phyloP scores from a whole-genome alignment of 2,329 filamentous ascomycete genomes.

The Claviceps spartinae region DNA sequence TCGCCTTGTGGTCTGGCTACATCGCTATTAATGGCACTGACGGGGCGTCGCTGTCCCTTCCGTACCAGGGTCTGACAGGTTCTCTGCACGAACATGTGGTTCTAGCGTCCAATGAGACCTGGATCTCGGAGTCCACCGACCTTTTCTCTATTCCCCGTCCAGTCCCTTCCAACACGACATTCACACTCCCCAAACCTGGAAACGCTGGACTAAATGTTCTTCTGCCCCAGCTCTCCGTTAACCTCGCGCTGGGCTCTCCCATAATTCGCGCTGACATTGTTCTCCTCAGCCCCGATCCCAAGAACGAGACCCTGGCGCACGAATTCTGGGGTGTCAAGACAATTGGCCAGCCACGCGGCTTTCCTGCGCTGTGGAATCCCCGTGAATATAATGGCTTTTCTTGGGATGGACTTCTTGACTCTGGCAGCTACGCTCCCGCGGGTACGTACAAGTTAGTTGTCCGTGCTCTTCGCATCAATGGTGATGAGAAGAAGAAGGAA shows the following conservation, averaged over 20 bases:
- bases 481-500: conserved; percentile 25
- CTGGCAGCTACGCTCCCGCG: conserved; percentile 32
- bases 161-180: conserved; percentile 23
- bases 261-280: conserved; percentile 32
- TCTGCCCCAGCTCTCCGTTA: conserved; percentile 27
- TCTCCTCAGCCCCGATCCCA: conserved; percentile 15
- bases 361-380: conserved; percentile 22
- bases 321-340: conserved; percentile 25
- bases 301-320: conserved; percentile 11
- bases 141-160: conserved; percentile 1
- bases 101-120: conserved; percentile 12
- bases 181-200: conserved; percentile 28
- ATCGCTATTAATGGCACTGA: conserved; percentile 21
- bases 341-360: conserved; percentile 28
- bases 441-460: conserved; percentile 37
- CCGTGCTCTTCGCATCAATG: conserved; percentile 36
- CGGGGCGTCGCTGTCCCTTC: conserved; percentile 22
- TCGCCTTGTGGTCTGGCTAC: conserved; percentile 8
- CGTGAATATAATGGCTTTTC: conserved; percentile 13
- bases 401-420: conserved; percentile 34
- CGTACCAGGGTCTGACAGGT: conserved; percentile 27
- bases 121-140: conserved; percentile 17
- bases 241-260: conserved; percentile 31
- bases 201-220: conserved; percentile 17
- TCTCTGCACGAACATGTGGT: conserved; percentile 19